Evolutionary conservation across 2,329 filamentous ascomycete genomes (phyloP).

Genomic region (Pseudodiploospora longispora): DNA sequence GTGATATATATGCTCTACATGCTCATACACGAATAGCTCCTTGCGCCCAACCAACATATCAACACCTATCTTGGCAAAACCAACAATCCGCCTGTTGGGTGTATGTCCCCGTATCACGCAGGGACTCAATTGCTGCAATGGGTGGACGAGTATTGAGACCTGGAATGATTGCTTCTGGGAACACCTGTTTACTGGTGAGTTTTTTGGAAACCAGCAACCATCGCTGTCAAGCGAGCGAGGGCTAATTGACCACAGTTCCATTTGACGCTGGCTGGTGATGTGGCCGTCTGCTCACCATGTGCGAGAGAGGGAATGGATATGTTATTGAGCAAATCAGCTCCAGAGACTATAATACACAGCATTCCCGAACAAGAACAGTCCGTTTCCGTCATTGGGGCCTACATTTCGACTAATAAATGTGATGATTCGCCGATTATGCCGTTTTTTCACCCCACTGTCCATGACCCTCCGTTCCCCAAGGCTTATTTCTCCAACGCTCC

Average conservation of each 20-base stretch:
- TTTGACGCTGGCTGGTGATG: slow-evolving; percentile 9
- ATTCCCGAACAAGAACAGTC: slow-evolving; percentile 2
- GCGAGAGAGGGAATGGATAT: slow-evolving; percentile 2
- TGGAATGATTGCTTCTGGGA: background rate
- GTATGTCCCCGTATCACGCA: slow-evolving; percentile 10
- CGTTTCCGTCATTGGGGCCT: slow-evolving; percentile 7
- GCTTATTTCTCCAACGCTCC: slow-evolving; percentile 9
- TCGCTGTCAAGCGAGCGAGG: background rate
- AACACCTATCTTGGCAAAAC: slow-evolving; percentile 5
- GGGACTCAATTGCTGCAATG: slow-evolving; percentile 8
- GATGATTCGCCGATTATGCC: slow-evolving; percentile 1
- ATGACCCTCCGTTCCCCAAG: slow-evolving; percentile 3
- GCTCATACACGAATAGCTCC: slow-evolving; percentile 8
- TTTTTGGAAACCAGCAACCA: background rate
- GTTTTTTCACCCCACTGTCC: slow-evolving; percentile 3
- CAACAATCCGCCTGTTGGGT: slow-evolving; percentile 9
- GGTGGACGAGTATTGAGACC: slow-evolving; percentile 1
- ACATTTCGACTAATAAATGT: background rate
- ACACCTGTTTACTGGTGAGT: slow-evolving; percentile 9
- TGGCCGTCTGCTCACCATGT: slow-evolving; percentile 4
- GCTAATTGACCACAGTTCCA: slow-evolving; percentile 9
- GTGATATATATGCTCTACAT: slow-evolving; percentile 9
- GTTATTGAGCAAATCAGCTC: slow-evolving; percentile 2
- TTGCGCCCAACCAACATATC: slow-evolving; percentile 6
- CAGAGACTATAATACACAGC: slow-evolving; percentile 6